Conservation (phyloP, 805 yeast genomes). For the Hanseniaspora occidentalis region DNA sequence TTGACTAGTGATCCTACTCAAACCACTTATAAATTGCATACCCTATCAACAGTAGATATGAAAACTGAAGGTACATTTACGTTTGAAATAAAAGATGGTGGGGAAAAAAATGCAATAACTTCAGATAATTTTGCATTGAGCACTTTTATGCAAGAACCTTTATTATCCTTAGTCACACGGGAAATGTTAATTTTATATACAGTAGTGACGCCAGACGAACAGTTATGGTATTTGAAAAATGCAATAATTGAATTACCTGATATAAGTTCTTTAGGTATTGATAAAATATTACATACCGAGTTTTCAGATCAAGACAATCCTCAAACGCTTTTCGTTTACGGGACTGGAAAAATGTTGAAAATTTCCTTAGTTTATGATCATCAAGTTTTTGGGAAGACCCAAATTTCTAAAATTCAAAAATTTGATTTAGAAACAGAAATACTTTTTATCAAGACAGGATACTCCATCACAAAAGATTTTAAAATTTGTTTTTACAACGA, state of each 20-base stretch:
- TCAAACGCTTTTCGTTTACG: background rate
- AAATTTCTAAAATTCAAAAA: background rate
- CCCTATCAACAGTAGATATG: background rate
- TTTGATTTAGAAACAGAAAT: background rate
- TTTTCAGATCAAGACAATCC: background rate
- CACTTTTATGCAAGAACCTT: background rate
- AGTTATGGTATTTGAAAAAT: background rate
- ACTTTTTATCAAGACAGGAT: too few relatives aligned
- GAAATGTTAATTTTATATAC: background rate
- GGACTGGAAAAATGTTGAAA: background rate
- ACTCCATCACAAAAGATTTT: too few relatives aligned
- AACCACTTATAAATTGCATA: background rate
- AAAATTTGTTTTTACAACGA: too few relatives aligned
- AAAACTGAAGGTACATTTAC: background rate
- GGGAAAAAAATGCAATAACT: too few relatives aligned
- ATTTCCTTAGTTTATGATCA: background rate
- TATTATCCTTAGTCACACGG: background rate
- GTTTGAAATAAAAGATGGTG: too few relatives aligned
- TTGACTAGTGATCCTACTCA: background rate
- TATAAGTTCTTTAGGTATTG: background rate
- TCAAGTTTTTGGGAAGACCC: background rate
- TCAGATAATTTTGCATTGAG: background rate
- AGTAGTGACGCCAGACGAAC: background rate
- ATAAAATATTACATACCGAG: background rate
- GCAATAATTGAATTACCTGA: background rate